Conservation (phyloP, 768 basidiomycete genomes). For the Roridomyces roridus region DNA sequence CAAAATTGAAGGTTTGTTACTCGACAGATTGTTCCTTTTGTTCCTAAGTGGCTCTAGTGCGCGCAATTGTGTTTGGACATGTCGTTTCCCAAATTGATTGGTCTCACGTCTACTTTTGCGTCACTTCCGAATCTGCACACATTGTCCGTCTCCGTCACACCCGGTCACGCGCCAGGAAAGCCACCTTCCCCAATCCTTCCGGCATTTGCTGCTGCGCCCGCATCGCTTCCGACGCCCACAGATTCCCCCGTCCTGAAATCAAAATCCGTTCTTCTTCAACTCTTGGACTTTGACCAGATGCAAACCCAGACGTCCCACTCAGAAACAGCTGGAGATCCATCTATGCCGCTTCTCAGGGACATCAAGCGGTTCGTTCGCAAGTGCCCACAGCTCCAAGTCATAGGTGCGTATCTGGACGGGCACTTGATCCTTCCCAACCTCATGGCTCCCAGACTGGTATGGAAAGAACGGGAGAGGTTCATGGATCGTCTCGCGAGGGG, state of each 20-base stretch:
- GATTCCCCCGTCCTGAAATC: constrained; percentile 37
- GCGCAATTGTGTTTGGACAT: constrained; percentile 40
- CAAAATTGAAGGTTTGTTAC: constrained; percentile 36
- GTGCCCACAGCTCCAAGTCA: constrained; percentile 35
- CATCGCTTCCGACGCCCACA: constrained; percentile 37
- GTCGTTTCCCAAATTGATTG: constrained; percentile 41
- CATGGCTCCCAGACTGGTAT: constrained; percentile 37
- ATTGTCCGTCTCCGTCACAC: constrained; percentile 36
- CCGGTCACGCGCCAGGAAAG: constrained; percentile 36
- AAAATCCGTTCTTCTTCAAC: constrained; percentile 34
- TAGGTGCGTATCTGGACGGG: constrained; percentile 29
- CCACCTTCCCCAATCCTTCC: constrained; percentile 32
- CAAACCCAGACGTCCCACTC: constrained; percentile 30
- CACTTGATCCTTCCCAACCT: neutral
- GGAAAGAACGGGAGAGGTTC: constrained; percentile 39
- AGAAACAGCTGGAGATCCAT: constrained; percentile 34
- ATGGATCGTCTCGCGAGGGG: constrained; percentile 33
- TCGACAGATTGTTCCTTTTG: neutral
- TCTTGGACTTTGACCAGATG: constrained; percentile 33
- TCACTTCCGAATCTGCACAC: constrained; percentile 34
- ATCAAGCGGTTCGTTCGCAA: constrained; percentile 44
- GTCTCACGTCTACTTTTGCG: constrained; percentile 37
- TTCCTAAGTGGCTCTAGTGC: constrained; percentile 26
- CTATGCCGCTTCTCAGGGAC: constrained; percentile 42
- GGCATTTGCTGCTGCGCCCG: constrained; percentile 9